phyloP scores from a whole-genome alignment of 257 asterid species.

The Fraxinus cuspidata region DNA sequence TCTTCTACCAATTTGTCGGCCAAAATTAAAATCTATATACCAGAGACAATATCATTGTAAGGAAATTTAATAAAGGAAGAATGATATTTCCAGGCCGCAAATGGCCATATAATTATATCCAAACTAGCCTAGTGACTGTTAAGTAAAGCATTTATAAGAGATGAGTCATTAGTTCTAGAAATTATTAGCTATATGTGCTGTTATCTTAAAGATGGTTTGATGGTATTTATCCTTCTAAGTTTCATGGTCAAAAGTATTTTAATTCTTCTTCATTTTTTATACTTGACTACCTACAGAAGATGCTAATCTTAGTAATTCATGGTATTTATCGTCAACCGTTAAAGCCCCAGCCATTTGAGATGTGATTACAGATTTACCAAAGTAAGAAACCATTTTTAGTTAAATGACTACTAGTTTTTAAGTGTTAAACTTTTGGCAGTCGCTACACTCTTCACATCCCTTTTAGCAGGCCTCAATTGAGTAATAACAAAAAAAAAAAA shows the following conservation, averaged over 20 bases:
- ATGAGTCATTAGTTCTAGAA: not conserved
- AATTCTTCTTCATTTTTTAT: not conserved
- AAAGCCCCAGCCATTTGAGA: too few species aligned
- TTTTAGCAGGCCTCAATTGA: too few species aligned
- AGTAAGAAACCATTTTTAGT: too few species aligned
- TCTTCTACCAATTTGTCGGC: conserved; percentile 94
- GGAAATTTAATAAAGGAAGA: conserved; percentile 16
- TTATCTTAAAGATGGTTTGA: not conserved
- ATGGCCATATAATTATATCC: conserved; percentile 9
- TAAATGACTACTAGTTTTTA: too few species aligned
- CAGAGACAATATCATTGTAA: conserved; percentile 8
- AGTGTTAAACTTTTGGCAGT: too few species aligned
- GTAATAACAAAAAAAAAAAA: too few species aligned
- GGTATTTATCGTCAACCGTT: too few species aligned
- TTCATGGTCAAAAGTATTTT: not conserved
- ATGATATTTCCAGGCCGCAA: conserved; percentile 1
- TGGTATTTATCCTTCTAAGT: conserved; percentile 12
- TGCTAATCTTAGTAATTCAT: not conserved
- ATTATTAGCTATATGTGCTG: not conserved
- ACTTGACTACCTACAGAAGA: conserved; percentile 12
- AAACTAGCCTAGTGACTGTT: not conserved
- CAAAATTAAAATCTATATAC: conserved; percentile 71
- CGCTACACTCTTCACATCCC: too few species aligned
- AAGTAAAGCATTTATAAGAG: not conserved
- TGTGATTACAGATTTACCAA: too few species aligned